Evolutionary conservation across 1,284 basidiomycete genomes (phyloP), one percentile per base, ranked within the genome.

Genomic region (Papiliotrema laurentii): DNA sequence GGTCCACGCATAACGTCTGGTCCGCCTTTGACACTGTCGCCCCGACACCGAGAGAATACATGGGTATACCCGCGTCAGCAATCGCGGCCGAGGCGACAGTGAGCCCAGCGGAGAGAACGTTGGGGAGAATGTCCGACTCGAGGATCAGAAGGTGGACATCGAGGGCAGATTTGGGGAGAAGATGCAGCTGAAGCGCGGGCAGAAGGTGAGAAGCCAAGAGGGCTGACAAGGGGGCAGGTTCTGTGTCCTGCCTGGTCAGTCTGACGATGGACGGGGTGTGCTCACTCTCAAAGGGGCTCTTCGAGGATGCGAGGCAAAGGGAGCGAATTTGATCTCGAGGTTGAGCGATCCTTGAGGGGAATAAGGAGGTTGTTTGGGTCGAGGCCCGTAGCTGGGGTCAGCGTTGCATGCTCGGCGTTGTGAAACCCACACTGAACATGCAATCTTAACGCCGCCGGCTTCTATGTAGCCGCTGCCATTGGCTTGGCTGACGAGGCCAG

Each of bases 381-480:
- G 82, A 9, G 94, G 96, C 0, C 94, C 94, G 71, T 97, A 97
- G 5, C 91, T 94, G 56, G 33, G 21, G 16, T 35, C 25, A 18
- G 34, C 14, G 6, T 5, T 28, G 39, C 18, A 10, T 16, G 3
- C 37, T 19, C 28, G 22, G 18, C 38, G 11, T 22, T 33, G n/a
- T 11, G 16, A 2, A 16, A 70, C 84, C 61, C 61, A 94, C 87
- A 97, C 88, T 37, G 93, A 91, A 68, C 91, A 96, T 2, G 91
- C 90, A 56, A 97, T 83, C 76, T 97, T 98, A 0, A 89, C 87
- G 4, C 64, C 60, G 82, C 87, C 13, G 83, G 60, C 87, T 74
- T 98, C 94, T 56, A 97, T 86, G 67, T 97, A 98, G 10, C 89
- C 89, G 36, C 90, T 94, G 0, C 94, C 94, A 63, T 91, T 92